These are phyloP conservation scores for Colletotrichum trifolii DNA, from an alignment of 2,329 filamentous ascomycete species.

Conservation along the genomic window DNA sequence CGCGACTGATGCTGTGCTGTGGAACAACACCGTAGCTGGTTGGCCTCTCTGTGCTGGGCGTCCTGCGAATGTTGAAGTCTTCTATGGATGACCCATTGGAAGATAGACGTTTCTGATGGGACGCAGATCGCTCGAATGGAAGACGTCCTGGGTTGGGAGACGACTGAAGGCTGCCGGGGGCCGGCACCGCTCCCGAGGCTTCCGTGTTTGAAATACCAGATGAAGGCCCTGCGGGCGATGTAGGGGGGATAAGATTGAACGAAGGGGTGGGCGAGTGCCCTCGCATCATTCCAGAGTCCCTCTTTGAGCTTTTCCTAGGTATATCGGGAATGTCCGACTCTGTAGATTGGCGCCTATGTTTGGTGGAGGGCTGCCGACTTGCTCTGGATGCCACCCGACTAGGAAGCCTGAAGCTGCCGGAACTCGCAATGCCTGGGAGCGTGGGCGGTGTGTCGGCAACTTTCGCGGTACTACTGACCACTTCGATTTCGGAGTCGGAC, in stretches of 20 bases:
- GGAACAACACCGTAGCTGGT: slow-evolving; percentile 68
- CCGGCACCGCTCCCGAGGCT: slow-evolving; percentile 2
- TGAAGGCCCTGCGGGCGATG: slow-evolving; percentile 23
- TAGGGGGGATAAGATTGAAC: slow-evolving; percentile 45
- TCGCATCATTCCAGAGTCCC: slow-evolving; percentile 59
- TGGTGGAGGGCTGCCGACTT: slow-evolving; percentile 53
- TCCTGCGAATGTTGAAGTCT: slow-evolving; percentile 53
- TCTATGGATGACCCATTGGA: slow-evolving; percentile 60
- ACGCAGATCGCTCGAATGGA: slow-evolving; percentile 68
- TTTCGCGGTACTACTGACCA: slow-evolving; percentile 48
- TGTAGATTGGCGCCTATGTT: slow-evolving; percentile 45
- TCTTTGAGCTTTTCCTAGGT: slow-evolving; percentile 79
- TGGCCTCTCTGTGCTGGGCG: slow-evolving; percentile 57
- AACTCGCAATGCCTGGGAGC: slow-evolving; percentile 69
- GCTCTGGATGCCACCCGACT: slow-evolving; percentile 71
- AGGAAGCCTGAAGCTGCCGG: slow-evolving; percentile 70
- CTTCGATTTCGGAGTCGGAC: slow-evolving; percentile 56
- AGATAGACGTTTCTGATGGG: slow-evolving; percentile 60
- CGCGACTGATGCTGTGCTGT: slow-evolving; percentile 66
- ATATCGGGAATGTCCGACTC: slow-evolving; percentile 64
- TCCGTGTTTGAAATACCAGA: slow-evolving; percentile 26
- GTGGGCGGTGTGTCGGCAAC: slow-evolving; percentile 64
- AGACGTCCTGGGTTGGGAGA: slow-evolving; percentile 44
- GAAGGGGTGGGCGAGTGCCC: slow-evolving; percentile 48
- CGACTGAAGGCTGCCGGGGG: slow-evolving; percentile 7